Percentiles rank a stretch among this genome's conserved stretches.
These are phyloP conservation scores for Corymbia calophylla DNA, from an alignment of 441 rosid species.

Conservation along the genomic window DNA sequence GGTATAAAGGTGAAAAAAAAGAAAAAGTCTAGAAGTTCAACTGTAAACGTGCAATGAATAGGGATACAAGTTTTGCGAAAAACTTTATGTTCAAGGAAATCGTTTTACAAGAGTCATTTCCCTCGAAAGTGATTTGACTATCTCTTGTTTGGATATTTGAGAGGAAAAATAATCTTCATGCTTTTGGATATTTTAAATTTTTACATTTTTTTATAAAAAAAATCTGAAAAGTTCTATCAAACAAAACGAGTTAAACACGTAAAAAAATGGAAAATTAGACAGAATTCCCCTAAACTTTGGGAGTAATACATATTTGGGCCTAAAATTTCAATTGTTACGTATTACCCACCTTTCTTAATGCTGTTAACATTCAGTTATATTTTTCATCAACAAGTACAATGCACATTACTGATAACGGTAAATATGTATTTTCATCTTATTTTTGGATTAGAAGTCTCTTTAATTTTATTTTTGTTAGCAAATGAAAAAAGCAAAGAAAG, in stretches of 20 bases:
- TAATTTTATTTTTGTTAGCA: not conserved
- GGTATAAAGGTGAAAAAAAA: too few relatives aligned
- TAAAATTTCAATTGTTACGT: too few relatives aligned
- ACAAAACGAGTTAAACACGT: too few relatives aligned
- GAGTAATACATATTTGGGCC: too few relatives aligned
- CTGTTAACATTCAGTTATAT: not conserved
- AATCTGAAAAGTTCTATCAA: fast-evolving
- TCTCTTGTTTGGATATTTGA: not conserved
- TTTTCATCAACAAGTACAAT: too few relatives aligned
- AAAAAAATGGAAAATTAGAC: not conserved
- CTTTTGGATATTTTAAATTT: too few relatives aligned
- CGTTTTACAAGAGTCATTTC: not conserved
- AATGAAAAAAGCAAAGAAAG: not conserved
- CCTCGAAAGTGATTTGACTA: not conserved
- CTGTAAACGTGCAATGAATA: too few relatives aligned
- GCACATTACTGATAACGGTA: not conserved
- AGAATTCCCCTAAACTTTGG: fast-evolving
- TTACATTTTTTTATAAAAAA: too few relatives aligned
- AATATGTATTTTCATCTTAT: not conserved
- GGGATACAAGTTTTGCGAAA: too few relatives aligned
- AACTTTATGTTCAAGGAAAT: not conserved
- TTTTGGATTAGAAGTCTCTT: not conserved
- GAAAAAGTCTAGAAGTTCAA: too few relatives aligned
- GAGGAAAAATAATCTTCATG: not conserved
- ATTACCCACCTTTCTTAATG: not conserved